These are phyloP conservation scores for Yamadazyma songkhlaensis DNA, from an alignment of 1,139 yeast genomes.

Conservation along the genomic window DNA sequence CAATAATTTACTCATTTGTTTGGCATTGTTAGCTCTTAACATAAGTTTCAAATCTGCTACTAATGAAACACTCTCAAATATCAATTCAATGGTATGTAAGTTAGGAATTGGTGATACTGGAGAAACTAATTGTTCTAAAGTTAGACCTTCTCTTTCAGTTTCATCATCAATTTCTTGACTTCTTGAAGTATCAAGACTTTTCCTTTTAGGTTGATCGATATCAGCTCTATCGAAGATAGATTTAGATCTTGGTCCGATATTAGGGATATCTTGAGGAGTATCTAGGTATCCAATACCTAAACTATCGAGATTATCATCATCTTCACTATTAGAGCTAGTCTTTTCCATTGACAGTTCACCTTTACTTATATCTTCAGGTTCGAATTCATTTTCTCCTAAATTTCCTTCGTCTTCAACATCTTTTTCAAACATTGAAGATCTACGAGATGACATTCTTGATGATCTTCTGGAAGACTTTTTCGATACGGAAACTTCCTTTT, in stretches of 20 bases:
- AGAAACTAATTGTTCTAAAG: slow-evolving; percentile 53
- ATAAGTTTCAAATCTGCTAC: slow-evolving; percentile 63
- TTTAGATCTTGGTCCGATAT: slow-evolving; percentile 32
- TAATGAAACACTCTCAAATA: slow-evolving; percentile 58
- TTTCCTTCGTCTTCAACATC: slow-evolving; percentile 5
- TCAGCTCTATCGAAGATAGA: slow-evolving; percentile 36
- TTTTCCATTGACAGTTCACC: slow-evolving; percentile 6
- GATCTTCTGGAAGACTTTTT: slow-evolving; percentile 6
- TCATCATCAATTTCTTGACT: slow-evolving; percentile 5
- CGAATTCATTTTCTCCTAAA: slow-evolving; percentile 10
- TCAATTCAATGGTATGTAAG: slow-evolving; percentile 52
- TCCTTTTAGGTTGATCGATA: slow-evolving; percentile 11
- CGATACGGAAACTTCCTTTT: slow-evolving; percentile 1
- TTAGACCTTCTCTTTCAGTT: slow-evolving; percentile 20
- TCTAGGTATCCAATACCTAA: slow-evolving; percentile 26
- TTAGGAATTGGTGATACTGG: slow-evolving; percentile 53
- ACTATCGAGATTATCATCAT: slow-evolving; percentile 14
- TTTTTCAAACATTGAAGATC: slow-evolving; percentile 12
- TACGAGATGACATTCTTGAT: slow-evolving; percentile 10
- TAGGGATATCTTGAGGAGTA: slow-evolving; percentile 19
- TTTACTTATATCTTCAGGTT: slow-evolving; percentile 13
- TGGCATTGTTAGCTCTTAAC: slow-evolving; percentile 60
- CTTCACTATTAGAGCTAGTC: slow-evolving; percentile 19
- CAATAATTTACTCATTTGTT: slow-evolving; percentile 51
- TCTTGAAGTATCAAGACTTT: slow-evolving; percentile 8